phyloP scores from a whole-genome alignment of 176 grass and related monocot species.

The Rhynchospora pubera region DNA sequence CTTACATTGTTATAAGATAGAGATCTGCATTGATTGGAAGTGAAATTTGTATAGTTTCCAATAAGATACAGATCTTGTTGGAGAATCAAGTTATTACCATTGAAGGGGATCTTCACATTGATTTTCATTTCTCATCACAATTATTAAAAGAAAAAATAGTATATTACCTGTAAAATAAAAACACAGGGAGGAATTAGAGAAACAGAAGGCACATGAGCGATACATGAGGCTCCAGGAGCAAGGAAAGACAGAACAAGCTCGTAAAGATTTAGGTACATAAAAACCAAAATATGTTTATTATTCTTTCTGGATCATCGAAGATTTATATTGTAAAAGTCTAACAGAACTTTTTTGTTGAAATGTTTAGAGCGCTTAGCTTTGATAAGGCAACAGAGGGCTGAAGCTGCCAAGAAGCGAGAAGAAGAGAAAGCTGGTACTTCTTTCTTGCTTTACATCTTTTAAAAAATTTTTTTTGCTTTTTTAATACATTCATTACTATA shows the following conservation, averaged over 20 bases:
- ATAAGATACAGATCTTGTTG: background rate
- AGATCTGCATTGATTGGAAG: background rate
- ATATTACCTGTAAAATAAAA: background rate
- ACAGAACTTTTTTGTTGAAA: background rate
- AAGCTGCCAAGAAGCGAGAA: slow-evolving; percentile 79
- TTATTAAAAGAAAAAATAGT: background rate
- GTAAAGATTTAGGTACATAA: slow-evolving; percentile 74
- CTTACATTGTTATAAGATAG: background rate
- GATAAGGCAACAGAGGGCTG: slow-evolving; percentile 63
- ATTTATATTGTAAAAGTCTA: background rate
- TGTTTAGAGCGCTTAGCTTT: slow-evolving; percentile 57
- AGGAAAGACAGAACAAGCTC: slow-evolving; percentile 85
- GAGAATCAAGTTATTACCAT: background rate
- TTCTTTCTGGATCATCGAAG: slow-evolving; percentile 10
- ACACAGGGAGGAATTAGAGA: slow-evolving; percentile 83
- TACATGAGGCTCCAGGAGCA: slow-evolving; percentile 85
- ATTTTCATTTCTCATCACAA: background rate
- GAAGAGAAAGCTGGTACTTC: slow-evolving; percentile 77
- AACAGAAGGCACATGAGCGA: slow-evolving; percentile 54
- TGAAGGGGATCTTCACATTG: background rate
- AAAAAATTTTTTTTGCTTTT: too few relatives aligned
- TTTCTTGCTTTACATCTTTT: slow-evolving; percentile 9
- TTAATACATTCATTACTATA: background rate
- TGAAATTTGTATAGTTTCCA: background rate
- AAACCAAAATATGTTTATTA: slow-evolving; percentile 14